Base-by-base conservation (phyloP, 352 stramenopile species). In the Pythium chondricola region DNA sequence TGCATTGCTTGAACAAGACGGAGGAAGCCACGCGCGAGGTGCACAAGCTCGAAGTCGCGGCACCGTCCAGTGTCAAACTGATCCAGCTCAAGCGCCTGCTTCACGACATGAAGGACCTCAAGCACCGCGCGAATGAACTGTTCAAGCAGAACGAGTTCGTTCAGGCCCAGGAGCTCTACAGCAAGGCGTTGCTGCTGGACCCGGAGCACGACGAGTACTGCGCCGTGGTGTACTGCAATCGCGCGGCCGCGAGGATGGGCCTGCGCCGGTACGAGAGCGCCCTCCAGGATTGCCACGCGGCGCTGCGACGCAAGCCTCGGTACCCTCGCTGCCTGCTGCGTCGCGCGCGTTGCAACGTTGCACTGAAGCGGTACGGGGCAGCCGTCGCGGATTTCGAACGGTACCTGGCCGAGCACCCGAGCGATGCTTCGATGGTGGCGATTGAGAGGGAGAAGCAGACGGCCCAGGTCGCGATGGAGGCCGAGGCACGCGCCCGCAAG, bases 191-290 rank as follows among this genome's bases (percentile, higher is more conserved):
- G 6, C 52, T 64, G 20, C 58, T 91, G 26, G 83, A 93, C 39
- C 62, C 63, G 0, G 52, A 72, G 10, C 71, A 93, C 32, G 67
- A 87, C n/a, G 67, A 81, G 39, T 91, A 79, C 53, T 88, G 78
- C 46, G 74, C 76, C 1, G 67, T 88, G 31, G 72, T 94, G 38
- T 86, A 83, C 37, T 88, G 81, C 62, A 94, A 94, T 45, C 74
- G 83, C 30, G 79, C 83, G 3, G 83, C 83, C 20, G 83, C 83
- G 29, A 65, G 85, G 21, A 94, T 94, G 83, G 71, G 65, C 4
- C 47, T 92, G 36, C 63, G 80, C 25, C 61, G 71, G 20, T 89
- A 71, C 47, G 61, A 81, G 31, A 80, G 65, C 13, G 83, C 81
- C 2, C 64, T 91, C 1, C 48, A 81, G 6, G 83, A 94, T 56